Evolutionary conservation across 805 yeast species (phyloP).

Genomic region (Danielia oregonensis): DNA sequence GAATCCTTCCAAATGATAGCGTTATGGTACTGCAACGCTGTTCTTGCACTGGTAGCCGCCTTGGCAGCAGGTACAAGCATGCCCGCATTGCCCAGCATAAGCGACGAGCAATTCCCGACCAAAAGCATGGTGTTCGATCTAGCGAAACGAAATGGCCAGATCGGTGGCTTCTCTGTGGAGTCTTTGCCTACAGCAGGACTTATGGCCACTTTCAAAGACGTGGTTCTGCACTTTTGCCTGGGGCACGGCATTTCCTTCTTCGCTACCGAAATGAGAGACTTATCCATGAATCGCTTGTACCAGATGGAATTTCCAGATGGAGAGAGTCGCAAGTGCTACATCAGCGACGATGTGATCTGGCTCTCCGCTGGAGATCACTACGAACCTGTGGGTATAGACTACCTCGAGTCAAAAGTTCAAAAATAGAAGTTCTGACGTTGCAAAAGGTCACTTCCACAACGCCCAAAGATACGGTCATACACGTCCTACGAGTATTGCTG

Average conservation of each 20-base stretch:
- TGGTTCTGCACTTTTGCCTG: slow-evolving; percentile 59
- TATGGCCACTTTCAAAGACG: slow-evolving; percentile 55
- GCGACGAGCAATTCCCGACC: background rate
- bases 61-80: background rate
- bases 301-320: slow-evolving; percentile 33
- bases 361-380: slow-evolving; percentile 30
- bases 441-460: no score
- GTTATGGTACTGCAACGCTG: slow-evolving; percentile 11
- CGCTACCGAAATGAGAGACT: slow-evolving; percentile 24
- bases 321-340: slow-evolving; percentile 40
- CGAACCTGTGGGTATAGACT: slow-evolving; percentile 33
- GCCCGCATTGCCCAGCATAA: background rate
- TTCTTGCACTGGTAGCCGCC: no score
- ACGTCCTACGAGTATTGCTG: no score
- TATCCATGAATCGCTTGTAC: slow-evolving; percentile 41
- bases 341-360: slow-evolving; percentile 68
- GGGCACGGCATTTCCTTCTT: slow-evolving; percentile 43
- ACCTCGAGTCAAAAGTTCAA: slow-evolving; percentile 1
- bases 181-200: slow-evolving; percentile 44
- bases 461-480: no score
- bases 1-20: slow-evolving; percentile 1
- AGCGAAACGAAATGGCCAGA: background rate
- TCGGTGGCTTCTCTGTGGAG: slow-evolving; percentile 14
- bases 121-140: background rate
- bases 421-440: no score